Base-by-base conservation (phyloP, 176 grass and related monocot species). In the Phoenix dactylifera region DNA sequence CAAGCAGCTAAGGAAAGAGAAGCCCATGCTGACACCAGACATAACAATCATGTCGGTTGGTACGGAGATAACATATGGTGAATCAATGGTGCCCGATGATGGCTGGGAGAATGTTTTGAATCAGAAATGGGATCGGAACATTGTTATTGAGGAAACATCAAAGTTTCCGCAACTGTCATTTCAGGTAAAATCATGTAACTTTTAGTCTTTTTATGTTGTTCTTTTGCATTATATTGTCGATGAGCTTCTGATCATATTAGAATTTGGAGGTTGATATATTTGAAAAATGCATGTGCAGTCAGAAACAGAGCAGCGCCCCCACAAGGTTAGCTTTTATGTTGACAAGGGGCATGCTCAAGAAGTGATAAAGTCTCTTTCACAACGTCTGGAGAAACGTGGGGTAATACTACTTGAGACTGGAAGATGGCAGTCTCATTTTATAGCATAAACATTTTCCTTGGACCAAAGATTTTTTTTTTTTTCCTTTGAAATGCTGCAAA, bases 31-130 rank as follows among this genome's bases (percentile, higher is more conserved):
- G 49, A 88, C 83, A 3, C 92, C 92, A 0, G 92, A 97, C 65
- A 85, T 97, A 63, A 91, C 87, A 17, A 88, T 97, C 59, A 91
- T 88, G 84, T 97, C 92, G 20, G 92, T 97, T 4, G 92, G 92
- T 16, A 97, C 87, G 18, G 87, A 91, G 75, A 91, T 97, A 63
- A 67, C 87, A 10, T 97, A 91, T 12, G 92, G 92, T 12, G 84
- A 91, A 52, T 66, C 82, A 5, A 97, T 97, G 92, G 80, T 87
- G 54, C 76, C 80, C 69, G 92, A 97, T 67, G 72, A 78, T 60
- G 84, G 66, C 2, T 88, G 92, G 92, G 87, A 79, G 1, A 44
- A 85, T 55, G 55, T 80, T 63, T 72, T 97, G 44, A 78, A 74
- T 69, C 68, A 80, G 2, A 88, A 85, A 12, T 97, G 92, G 92